phyloP scores from a whole-genome alignment of 306 rosid genomes.

The Purshia tridentata region DNA sequence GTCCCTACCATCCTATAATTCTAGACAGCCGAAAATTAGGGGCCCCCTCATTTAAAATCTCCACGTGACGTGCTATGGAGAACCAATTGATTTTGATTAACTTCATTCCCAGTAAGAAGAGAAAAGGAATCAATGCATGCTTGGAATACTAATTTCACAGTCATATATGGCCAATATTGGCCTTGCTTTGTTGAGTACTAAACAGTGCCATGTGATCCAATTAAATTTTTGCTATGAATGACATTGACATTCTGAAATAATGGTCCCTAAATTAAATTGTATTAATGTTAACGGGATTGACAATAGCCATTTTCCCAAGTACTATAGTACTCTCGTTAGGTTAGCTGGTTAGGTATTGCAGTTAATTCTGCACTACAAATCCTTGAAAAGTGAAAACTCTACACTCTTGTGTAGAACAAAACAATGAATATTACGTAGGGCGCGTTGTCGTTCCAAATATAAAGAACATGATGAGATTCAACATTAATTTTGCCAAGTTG shows the following conservation, averaged over 20 bases:
- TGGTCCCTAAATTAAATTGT: conserved; percentile 5
- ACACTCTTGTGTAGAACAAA: too few species aligned
- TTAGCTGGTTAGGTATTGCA: conserved; percentile 9
- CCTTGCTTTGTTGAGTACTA: conserved; percentile 8
- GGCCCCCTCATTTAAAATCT: too few species aligned
- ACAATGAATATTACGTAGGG: too few species aligned
- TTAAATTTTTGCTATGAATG: conserved; percentile 29
- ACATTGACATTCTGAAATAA: conserved; percentile 26
- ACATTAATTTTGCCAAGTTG: too few species aligned
- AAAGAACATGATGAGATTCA: too few species aligned
- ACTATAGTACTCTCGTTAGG: background rate
- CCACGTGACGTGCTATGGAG: background rate
- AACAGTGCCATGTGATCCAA: conserved; percentile 37
- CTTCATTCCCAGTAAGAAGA: background rate
- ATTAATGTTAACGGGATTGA: background rate
- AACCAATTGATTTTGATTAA: background rate
- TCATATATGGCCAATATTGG: background rate
- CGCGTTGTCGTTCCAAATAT: too few species aligned
- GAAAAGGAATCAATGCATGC: background rate
- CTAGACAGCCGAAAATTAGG: too few species aligned
- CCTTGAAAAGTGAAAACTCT: too few species aligned
- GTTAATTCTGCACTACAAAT: too few species aligned
- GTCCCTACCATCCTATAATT: too few species aligned
- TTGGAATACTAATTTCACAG: background rate
- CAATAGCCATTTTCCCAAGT: background rate